phyloP scores from a whole-genome alignment of 352 stramenopile species.

The Aphanomyces astaci region DNA sequence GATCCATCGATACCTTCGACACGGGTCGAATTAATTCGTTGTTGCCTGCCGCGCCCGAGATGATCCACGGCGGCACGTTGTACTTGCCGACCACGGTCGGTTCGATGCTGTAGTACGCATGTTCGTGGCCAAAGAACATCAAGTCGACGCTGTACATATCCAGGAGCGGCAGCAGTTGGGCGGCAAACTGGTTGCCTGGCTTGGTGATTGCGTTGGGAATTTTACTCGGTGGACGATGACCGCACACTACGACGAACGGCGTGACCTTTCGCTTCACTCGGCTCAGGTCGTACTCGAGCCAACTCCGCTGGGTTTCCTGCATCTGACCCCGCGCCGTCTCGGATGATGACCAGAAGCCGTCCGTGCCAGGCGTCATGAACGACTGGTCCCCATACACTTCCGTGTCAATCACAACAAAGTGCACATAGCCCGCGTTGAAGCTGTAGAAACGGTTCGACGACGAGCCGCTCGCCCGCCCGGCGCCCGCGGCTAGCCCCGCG shows the following conservation, averaged over 20 bases:
- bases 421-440: conserved; percentile 50
- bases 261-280: conserved; percentile 48
- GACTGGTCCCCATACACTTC: conserved; percentile 67
- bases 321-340: conserved; percentile 33
- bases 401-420: conserved; percentile 75
- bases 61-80: conserved; percentile 57
- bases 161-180: conserved; percentile 62
- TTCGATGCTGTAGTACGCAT: conserved; percentile 64
- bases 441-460: conserved; percentile 69
- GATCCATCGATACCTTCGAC: conserved; percentile 37
- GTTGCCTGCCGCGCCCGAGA: conserved; percentile 63
- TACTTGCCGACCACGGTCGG: conserved; percentile 40
- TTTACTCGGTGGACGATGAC: conserved; percentile 64
- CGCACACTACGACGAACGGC: conserved; percentile 64
- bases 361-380: conserved; percentile 35
- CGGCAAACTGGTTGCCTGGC: conserved; percentile 45
- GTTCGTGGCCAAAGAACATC: conserved; percentile 59
- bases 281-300: conserved; percentile 67
- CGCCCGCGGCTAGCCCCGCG: conserved; percentile 41
- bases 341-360: conserved; percentile 44
- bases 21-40: conserved; percentile 62
- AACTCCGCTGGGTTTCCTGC: conserved; percentile 36
- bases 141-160: conserved; percentile 67
- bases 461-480: conserved; percentile 47
- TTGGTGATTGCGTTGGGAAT: conserved; percentile 37